Percentiles rank a stretch among this genome's conserved stretches.
phyloP scores from a whole-genome alignment of 2,329 filamentous ascomycete genomes.

The Drechslerella dactyloides region DNA sequence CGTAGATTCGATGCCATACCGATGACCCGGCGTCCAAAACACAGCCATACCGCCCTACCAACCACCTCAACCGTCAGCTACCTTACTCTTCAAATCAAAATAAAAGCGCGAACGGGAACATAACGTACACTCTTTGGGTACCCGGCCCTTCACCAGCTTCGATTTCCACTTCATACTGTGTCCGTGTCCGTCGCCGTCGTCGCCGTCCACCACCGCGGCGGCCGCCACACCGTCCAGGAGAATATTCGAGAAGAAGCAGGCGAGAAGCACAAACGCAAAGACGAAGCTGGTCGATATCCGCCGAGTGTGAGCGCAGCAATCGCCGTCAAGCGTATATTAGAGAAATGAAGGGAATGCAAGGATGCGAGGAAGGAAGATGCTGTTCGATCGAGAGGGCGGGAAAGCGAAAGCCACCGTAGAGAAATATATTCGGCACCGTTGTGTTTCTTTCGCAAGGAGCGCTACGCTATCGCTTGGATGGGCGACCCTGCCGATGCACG shows the following conservation, averaged over 20 bases:
- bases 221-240: too few species aligned
- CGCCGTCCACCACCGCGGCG: too few species aligned
- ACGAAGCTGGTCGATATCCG: not conserved
- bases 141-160: conserved; percentile 14
- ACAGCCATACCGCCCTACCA: conserved; percentile 72
- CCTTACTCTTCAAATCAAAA: not conserved
- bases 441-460: conserved; percentile 1
- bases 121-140: conserved; percentile 23
- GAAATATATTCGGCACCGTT: too few species aligned
- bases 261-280: not conserved
- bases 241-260: not conserved
- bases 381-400: too few species aligned
- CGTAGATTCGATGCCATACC: conserved; percentile 57
- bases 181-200: not conserved
- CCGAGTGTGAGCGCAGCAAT: too few species aligned
- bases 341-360: not conserved
- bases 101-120: not conserved
- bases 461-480: not conserved
- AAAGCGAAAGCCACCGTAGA: too few species aligned
- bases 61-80: not conserved
- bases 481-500: too few species aligned
- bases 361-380: not conserved
- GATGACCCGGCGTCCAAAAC: conserved; percentile 98
- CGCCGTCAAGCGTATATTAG: too few species aligned
- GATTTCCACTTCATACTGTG: not conserved